phyloP scores from a whole-genome alignment of 352 stramenopile species.

The Globisporangium viniferum region DNA sequence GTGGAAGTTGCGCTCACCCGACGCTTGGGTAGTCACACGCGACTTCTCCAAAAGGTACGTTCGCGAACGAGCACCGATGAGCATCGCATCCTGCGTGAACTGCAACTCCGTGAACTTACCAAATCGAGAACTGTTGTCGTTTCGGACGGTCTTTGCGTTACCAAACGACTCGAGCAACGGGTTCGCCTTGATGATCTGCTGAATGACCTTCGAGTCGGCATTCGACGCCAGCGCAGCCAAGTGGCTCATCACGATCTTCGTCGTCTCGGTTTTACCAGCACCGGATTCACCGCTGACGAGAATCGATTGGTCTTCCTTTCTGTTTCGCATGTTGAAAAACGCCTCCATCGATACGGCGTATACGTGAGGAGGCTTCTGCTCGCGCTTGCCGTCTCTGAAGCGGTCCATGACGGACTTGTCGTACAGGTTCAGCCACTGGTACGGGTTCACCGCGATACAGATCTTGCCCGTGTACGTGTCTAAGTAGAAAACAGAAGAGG shows the following conservation, averaged over 20 bases:
- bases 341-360: slow-evolving; percentile 87
- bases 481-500: slow-evolving; percentile 10
- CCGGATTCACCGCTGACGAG: slow-evolving; percentile 94
- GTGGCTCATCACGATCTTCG: slow-evolving; percentile 95
- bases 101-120: slow-evolving; percentile 88
- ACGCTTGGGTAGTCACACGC: slow-evolving; percentile 81
- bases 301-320: slow-evolving; percentile 91
- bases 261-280: slow-evolving; percentile 96
- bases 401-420: slow-evolving; percentile 63
- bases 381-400: slow-evolving; percentile 71
- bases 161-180: slow-evolving; percentile 85
- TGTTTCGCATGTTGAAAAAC: slow-evolving; percentile 76
- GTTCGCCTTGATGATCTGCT: slow-evolving; percentile 94
- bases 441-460: slow-evolving; percentile 87
- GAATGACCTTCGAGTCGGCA: slow-evolving; percentile 87
- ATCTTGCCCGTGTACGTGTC: slow-evolving; percentile 88
- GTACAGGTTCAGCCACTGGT: slow-evolving; percentile 85
- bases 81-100: slow-evolving; percentile 64
- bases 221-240: slow-evolving; percentile 84
- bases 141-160: slow-evolving; percentile 84
- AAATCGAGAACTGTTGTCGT: slow-evolving; percentile 85
- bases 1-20: slow-evolving; percentile 92
- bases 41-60: slow-evolving; percentile 94
- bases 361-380: slow-evolving; percentile 78
- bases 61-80: slow-evolving; percentile 78